Base-by-base conservation (phyloP, 495 filamentous ascomycete genomes). In the Chlorociboria aeruginascens region DNA sequence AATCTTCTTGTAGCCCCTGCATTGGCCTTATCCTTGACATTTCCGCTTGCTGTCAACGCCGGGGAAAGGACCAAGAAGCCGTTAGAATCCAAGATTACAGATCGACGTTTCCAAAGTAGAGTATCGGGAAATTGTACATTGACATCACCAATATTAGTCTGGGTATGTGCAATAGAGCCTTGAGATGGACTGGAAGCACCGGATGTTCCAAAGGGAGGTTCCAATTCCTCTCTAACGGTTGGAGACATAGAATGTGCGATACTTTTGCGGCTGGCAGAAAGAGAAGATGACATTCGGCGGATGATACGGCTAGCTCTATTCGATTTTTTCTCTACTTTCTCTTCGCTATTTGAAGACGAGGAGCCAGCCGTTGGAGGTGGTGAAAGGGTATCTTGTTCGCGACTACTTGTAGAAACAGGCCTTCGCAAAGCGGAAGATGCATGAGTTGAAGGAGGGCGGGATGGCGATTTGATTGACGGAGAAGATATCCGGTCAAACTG, bases 81-180 rank as follows among this genome's bases (percentile, higher is more conserved):
- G 40, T 81, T 70, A 49, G 73, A 73, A 60, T 93, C 85, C 40
- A 96, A 71, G 43, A 80, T 75, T 66, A 94, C 79, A 56, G 78
- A 81, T 43, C 89, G 78, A 42, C 87, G 82, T 65, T 94, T 95
- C 89, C 89, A 96, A 8, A 96, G 70, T 17, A 95, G 72, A 38
- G 82, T 89, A 61, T 93, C 89, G 1, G 89, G 89, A 58, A 96
- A 94, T 57, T 96, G 89, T 3, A 95, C 79, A 53, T 96, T 94
- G 43, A 94, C 80, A 57, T 95, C 88, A 34, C 89, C 89, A 61
- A 93, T 74, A 43, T 81, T 76, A 28, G 83, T 66, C 16, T 77
- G 74, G 32, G 63, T 66, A 8, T 65, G 65, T 60, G 28, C 55
- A 55, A 32, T 13, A 49, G 60, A 45, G 54, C 60, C 52, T 55